These are phyloP conservation scores for Schizonepeta tenuifolia DNA, from an alignment of 257 asterid genomes.

Conservation along the genomic window DNA sequence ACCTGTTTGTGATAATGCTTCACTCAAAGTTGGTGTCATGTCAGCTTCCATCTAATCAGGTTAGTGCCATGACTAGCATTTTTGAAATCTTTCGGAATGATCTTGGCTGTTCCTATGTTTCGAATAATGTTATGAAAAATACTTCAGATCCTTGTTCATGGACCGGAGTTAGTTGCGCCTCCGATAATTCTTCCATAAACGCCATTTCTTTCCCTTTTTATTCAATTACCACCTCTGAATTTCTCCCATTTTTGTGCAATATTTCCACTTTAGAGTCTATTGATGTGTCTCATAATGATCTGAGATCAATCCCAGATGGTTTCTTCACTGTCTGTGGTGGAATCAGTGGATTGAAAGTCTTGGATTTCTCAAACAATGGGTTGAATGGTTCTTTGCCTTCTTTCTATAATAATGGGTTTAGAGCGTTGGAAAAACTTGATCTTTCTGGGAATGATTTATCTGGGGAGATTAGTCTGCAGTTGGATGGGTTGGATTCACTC, in stretches of 20 bases:
- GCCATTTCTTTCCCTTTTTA: slow-evolving; percentile 43
- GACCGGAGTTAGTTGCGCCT: slow-evolving; percentile 57
- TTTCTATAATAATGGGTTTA: slow-evolving; percentile 60
- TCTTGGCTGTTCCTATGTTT: slow-evolving; percentile 38
- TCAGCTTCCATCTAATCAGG: slow-evolving; percentile 47
- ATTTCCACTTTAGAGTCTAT: slow-evolving; percentile 55
- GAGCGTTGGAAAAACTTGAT: slow-evolving; percentile 52
- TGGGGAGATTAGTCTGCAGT: slow-evolving; percentile 50
- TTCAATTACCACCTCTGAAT: slow-evolving; percentile 53
- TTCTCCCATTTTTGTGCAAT: slow-evolving; percentile 55
- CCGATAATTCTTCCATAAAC: slow-evolving; percentile 46
- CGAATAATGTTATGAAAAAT: slow-evolving; percentile 34
- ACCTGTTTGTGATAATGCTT: slow-evolving; percentile 39
- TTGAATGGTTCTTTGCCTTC: slow-evolving; percentile 49
- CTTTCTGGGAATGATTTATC: slow-evolving; percentile 44
- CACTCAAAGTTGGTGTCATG: slow-evolving; percentile 29
- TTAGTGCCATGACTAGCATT: slow-evolving; percentile 38
- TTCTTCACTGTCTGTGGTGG: slow-evolving; percentile 54
- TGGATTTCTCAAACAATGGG: slow-evolving; percentile 61
- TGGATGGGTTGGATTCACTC: slow-evolving; percentile 52
- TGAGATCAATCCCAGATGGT: slow-evolving; percentile 50
- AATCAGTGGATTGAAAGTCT: slow-evolving; percentile 47
- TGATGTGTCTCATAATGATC: slow-evolving; percentile 61
- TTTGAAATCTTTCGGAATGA: slow-evolving; percentile 45
- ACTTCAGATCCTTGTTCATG: slow-evolving; percentile 70